A percentile compares a stretch with the other conserved stretches of the same genome.
Conservation (phyloP, 2,329 filamentous ascomycete genomes). For the Cercospora citrullina region DNA sequence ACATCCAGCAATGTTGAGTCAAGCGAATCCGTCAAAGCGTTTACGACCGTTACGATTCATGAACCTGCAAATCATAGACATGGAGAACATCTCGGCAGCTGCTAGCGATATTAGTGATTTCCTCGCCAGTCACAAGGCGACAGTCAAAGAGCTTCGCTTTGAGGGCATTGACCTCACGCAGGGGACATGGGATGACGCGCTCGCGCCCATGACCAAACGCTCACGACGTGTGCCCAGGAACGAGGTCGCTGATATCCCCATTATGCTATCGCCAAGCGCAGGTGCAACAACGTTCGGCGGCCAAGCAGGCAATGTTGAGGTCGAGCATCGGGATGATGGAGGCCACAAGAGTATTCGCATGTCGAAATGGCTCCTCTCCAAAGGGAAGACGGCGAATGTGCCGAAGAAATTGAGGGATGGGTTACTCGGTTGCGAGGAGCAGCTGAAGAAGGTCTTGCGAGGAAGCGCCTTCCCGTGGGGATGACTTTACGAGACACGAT, state of each 20-base stretch:
- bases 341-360: constrained; percentile 26
- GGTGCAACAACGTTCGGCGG: constrained; percentile 17
- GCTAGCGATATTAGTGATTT: constrained; percentile 69
- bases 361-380: constrained; percentile 29
- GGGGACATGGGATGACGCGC: constrained; percentile 78
- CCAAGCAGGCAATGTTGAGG: constrained; percentile 26
- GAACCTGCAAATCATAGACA: constrained; percentile 64
- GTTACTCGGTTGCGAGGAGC: constrained; percentile 31
- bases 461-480: constrained; percentile 33
- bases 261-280: constrained; percentile 37
- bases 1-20: constrained; percentile 20
- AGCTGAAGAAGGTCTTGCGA: constrained; percentile 32
- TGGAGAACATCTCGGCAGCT: constrained; percentile 73
- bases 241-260: constrained; percentile 35
- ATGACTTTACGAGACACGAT: constrained; percentile 19
- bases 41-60: constrained; percentile 61
- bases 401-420: constrained; percentile 30
- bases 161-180: constrained; percentile 70
- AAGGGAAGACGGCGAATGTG: constrained; percentile 17
- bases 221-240: background rate
- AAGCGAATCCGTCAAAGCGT: background rate
- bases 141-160: constrained; percentile 76
- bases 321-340: constrained; percentile 11
- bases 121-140: constrained; percentile 65
- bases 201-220: constrained; percentile 64